Percentiles rank a stretch among this genome's conserved stretches.
These are phyloP conservation scores for Cutaneotrichosporon sp. DNA, from an alignment of 1,284 basidiomycete species.

Conservation along the genomic window DNA sequence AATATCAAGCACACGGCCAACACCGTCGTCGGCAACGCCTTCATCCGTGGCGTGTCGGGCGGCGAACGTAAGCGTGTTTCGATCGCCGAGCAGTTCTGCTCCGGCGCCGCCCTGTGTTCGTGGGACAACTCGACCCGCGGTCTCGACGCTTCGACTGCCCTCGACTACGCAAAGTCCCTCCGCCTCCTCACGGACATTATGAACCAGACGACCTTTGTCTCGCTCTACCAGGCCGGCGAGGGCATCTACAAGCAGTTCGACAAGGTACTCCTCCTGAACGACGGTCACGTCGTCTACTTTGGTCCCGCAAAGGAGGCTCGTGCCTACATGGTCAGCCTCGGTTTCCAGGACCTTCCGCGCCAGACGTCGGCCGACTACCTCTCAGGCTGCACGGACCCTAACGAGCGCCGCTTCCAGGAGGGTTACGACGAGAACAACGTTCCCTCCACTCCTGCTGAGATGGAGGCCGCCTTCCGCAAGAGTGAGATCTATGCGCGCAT, in stretches of 20 bases:
- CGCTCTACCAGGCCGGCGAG: slow-evolving; percentile 62
- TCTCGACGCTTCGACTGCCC: slow-evolving; percentile 61
- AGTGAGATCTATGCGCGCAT: slow-evolving; percentile 61
- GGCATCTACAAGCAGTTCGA: slow-evolving; percentile 69
- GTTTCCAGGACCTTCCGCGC: slow-evolving; percentile 54
- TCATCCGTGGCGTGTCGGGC: slow-evolving; percentile 57
- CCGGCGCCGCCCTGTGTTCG: slow-evolving; percentile 51
- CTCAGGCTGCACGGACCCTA: slow-evolving; percentile 67
- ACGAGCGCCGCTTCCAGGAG: slow-evolving; percentile 78
- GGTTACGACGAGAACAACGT: slow-evolving; percentile 65
- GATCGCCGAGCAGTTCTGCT: slow-evolving; percentile 61
- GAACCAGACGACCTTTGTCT: slow-evolving; percentile 55
- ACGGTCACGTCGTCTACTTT: slow-evolving; percentile 60
- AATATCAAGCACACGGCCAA: slow-evolving; percentile 62
- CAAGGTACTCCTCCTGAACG: slow-evolving; percentile 62
- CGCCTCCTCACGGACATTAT: slow-evolving; percentile 59
- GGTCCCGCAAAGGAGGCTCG: slow-evolving; percentile 58
- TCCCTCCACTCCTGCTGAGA: slow-evolving; percentile 68
- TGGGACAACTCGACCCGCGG: slow-evolving; percentile 57
- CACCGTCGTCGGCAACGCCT: slow-evolving; percentile 57
- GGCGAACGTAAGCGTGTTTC: slow-evolving; percentile 57
- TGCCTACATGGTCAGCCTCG: slow-evolving; percentile 58
- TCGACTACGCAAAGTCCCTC: slow-evolving; percentile 61
- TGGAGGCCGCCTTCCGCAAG: slow-evolving; percentile 67
- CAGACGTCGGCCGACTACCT: slow-evolving; percentile 69